phyloP scores from a whole-genome alignment of 352 stramenopile genomes.

The Pythium brassicae region DNA sequence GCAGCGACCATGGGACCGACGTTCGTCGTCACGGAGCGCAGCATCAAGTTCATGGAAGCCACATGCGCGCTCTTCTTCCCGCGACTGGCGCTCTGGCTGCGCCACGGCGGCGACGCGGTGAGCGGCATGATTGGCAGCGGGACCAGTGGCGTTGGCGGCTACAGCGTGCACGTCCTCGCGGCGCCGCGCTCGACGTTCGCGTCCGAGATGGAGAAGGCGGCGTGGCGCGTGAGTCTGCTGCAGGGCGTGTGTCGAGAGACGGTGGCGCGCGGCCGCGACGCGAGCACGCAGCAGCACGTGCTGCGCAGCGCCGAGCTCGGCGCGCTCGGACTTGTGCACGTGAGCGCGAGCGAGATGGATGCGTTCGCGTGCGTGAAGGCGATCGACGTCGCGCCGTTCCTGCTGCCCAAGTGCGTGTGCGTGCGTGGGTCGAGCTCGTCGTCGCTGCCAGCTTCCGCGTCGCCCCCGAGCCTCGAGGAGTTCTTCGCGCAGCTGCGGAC shows the following conservation, averaged over 20 bases:
- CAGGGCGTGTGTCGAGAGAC: slow-evolving; percentile 32
- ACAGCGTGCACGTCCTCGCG: slow-evolving; percentile 29
- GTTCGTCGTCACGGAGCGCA: slow-evolving; percentile 49
- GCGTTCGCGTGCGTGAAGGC: slow-evolving; percentile 29
- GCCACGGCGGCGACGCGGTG: slow-evolving; percentile 1
- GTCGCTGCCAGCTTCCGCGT: too few relatives aligned
- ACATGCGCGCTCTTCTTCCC: slow-evolving; percentile 48
- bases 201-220: slow-evolving; percentile 24
- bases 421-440: slow-evolving; percentile 4
- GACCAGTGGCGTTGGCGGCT: too few relatives aligned
- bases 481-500: slow-evolving; percentile 60
- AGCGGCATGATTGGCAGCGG: not conserved
- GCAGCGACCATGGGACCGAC: slow-evolving; percentile 35
- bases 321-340: slow-evolving; percentile 36
- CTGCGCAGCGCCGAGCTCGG: slow-evolving; percentile 23
- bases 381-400: slow-evolving; percentile 25
- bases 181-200: slow-evolving; percentile 33
- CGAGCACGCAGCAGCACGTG: slow-evolving; percentile 9
- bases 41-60: slow-evolving; percentile 39
- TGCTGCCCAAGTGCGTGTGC: slow-evolving; percentile 43
- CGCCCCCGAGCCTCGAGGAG: slow-evolving; percentile 34
- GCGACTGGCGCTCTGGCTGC: slow-evolving; percentile 36
- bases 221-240: slow-evolving; percentile 41
- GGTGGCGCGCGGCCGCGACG: slow-evolving; percentile 13
- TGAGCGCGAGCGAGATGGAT: slow-evolving; percentile 25